These are phyloP conservation scores for Monotropa hypopitys DNA, from an alignment of 179 eudicot genomes.

Conservation along the genomic window DNA sequence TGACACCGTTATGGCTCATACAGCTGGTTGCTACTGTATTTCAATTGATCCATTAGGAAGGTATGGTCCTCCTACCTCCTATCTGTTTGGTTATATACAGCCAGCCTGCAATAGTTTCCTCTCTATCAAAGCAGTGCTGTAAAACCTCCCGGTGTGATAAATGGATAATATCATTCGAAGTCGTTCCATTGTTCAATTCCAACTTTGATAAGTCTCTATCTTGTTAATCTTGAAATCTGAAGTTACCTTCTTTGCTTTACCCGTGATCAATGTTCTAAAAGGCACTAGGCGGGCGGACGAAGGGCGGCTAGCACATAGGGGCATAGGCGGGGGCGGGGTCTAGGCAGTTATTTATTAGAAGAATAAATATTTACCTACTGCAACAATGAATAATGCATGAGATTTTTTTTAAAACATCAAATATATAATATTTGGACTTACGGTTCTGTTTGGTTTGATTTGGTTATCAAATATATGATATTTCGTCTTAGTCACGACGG, in stretches of 20 bases:
- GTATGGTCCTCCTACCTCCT: constrained; percentile 20
- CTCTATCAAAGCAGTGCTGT: background rate
- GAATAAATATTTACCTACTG: too few species aligned
- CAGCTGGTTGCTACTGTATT: constrained; percentile 98
- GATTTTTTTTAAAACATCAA: too few species aligned
- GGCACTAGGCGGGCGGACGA: too few species aligned
- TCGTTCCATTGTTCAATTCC: background rate
- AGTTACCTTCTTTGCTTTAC: background rate
- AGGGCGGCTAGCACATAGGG: too few species aligned
- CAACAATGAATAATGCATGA: too few species aligned
- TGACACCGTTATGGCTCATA: constrained; percentile 86
- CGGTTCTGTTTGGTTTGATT: too few species aligned
- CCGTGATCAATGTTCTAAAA: too few species aligned
- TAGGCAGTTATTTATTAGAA: too few species aligned
- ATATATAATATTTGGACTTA: too few species aligned
- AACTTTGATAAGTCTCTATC: background rate
- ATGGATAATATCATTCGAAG: background rate
- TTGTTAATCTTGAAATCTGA: background rate
- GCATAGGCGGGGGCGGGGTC: too few species aligned
- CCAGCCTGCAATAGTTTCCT: background rate
- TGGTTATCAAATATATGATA: too few species aligned
- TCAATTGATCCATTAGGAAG: constrained; percentile 91
- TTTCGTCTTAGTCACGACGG: too few species aligned
- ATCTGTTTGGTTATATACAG: background rate
- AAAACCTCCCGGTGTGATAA: background rate